Conservation (phyloP, 106 monocot species). For the Posidonia australis region DNA sequence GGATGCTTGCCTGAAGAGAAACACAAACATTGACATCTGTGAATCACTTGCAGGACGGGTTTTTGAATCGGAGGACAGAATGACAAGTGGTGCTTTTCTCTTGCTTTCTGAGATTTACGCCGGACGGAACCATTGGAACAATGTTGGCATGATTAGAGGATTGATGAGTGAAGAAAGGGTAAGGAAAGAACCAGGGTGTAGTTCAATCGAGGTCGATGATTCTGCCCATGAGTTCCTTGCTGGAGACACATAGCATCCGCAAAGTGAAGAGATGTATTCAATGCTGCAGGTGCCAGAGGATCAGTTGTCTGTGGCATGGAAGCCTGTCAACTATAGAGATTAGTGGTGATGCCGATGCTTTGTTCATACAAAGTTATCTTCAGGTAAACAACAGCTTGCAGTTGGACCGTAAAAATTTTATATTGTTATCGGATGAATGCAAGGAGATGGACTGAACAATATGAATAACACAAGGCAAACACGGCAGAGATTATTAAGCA, state of each 20-base stretch:
- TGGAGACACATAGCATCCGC: constrained; percentile 4
- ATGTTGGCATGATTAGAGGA: constrained; percentile 38
- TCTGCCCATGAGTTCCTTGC: constrained; percentile 17
- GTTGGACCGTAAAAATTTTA: too few relatives aligned
- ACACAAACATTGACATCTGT: constrained; percentile 21
- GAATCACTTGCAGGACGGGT: constrained; percentile 28
- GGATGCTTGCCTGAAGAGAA: constrained; percentile 50
- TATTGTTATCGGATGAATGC: too few relatives aligned
- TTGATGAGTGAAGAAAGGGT: constrained; percentile 58
- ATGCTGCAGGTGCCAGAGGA: constrained; percentile 6
- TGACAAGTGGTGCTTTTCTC: constrained; percentile 38
- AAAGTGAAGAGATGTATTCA: background rate
- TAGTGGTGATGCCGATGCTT: too few relatives aligned
- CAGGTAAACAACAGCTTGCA: too few relatives aligned
- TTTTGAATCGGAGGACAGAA: constrained; percentile 30
- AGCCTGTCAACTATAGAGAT: too few relatives aligned
- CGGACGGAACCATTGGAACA: constrained; percentile 51
- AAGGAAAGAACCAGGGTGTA: constrained; percentile 65
- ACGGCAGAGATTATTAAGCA: too few relatives aligned
- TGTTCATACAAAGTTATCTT: too few relatives aligned
- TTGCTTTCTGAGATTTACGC: constrained; percentile 63
- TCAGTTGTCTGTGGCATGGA: too few relatives aligned
- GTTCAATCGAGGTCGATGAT: constrained; percentile 41
- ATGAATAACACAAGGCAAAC: too few relatives aligned
- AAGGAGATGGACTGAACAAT: too few relatives aligned